phyloP scores from a whole-genome alignment of 257 asterid genomes.

The Nicotiana sylvestris region DNA sequence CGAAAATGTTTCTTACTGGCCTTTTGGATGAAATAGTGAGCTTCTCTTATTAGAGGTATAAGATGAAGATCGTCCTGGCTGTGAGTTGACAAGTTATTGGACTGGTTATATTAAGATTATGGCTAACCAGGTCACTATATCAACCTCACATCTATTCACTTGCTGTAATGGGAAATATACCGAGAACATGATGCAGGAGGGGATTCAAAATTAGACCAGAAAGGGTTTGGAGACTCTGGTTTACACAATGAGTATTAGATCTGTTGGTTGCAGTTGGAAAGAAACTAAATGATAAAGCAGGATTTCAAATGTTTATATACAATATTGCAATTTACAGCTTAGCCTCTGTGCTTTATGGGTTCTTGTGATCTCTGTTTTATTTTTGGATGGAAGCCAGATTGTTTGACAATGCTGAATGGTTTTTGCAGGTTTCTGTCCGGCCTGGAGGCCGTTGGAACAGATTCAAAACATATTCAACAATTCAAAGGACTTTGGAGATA shows the following conservation, averaged over 20 bases:
- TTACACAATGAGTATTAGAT: neutral
- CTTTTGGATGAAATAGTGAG: neutral
- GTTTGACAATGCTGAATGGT: neutral
- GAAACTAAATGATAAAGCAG: neutral
- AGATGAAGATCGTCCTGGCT: neutral
- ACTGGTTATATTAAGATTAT: neutral
- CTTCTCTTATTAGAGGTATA: neutral
- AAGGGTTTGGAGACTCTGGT: neutral
- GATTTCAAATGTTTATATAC: neutral
- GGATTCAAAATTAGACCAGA: neutral
- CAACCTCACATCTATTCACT: neutral
- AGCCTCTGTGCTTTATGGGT: neutral
- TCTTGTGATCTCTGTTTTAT: neutral
- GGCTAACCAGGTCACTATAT: neutral
- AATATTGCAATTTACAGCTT: neutral
- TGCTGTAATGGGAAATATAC: neutral
- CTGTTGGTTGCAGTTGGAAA: neutral
- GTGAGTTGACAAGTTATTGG: neutral
- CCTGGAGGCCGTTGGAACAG: constrained; percentile 99
- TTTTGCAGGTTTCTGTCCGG: constrained; percentile 76
- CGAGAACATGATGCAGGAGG: neutral
- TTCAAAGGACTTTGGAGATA: constrained; percentile 91
- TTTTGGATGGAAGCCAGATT: neutral
- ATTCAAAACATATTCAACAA: constrained; percentile 89
- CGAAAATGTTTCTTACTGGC: neutral